Percentiles rank a stretch among this genome's conserved stretches.
Evolutionary conservation across 306 rosid genomes (phyloP).

Genomic region (Luffa acutangula): DNA sequence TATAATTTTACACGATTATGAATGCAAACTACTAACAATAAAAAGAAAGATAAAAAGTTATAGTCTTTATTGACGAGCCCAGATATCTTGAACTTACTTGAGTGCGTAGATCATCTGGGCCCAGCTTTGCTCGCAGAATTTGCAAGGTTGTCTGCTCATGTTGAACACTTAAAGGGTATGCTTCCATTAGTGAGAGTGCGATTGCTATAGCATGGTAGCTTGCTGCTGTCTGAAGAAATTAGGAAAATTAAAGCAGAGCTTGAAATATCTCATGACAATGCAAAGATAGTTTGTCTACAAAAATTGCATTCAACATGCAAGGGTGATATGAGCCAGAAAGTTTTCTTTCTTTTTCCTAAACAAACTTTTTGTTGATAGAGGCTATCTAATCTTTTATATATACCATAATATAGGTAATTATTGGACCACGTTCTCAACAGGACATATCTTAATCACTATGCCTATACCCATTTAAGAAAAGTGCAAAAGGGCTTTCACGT

Average conservation of each 20-base stretch:
- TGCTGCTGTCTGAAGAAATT: constrained; percentile 78
- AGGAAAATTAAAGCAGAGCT: not conserved
- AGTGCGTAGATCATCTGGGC: constrained; percentile 92
- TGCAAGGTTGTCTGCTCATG: constrained; percentile 97
- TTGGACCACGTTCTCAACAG: not conserved
- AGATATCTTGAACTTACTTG: constrained; percentile 46
- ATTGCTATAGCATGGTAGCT: constrained; percentile 98
- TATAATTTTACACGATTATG: not conserved
- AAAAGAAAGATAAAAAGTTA: not conserved
- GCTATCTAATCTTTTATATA: not conserved
- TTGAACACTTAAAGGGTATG: constrained; percentile 94
- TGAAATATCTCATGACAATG: not conserved
- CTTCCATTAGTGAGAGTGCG: constrained; percentile 98
- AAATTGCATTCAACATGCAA: not conserved
- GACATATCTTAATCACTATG: not conserved
- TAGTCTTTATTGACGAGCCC: not conserved
- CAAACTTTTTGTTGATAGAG: not conserved
- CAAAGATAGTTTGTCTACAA: not conserved
- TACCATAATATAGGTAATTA: not conserved
- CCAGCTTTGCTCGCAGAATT: constrained; percentile 91
- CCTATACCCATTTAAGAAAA: not conserved
- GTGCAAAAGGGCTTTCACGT: not conserved
- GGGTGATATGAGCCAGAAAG: not conserved
- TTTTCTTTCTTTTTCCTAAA: not conserved
- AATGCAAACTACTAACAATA: not conserved